A percentile compares a stretch with the other conserved stretches of the same genome.
Conservation (phyloP, 306 rosid species). For the Cajanus cajan region DNA sequence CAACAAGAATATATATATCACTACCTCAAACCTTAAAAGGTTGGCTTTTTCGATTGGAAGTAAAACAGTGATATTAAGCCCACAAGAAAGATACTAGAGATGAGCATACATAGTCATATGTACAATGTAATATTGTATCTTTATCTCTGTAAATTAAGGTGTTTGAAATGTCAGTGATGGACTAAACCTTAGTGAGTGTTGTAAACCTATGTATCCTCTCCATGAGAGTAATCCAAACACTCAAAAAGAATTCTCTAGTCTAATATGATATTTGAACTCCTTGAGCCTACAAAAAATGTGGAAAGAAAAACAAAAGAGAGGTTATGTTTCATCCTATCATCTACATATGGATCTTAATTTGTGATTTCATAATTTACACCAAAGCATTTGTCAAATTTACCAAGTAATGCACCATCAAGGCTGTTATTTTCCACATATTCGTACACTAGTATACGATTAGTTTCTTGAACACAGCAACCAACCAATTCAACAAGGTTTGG, state of each 20-base stretch:
- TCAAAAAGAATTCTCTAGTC: slow-evolving; percentile 90
- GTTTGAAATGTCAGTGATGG: too few species aligned
- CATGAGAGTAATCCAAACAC: too few species aligned
- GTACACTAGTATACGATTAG: slow-evolving; percentile 74
- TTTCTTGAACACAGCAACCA: slow-evolving; percentile 80
- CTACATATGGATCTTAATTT: slow-evolving; percentile 13
- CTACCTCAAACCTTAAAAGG: too few species aligned
- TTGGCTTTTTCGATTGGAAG: too few species aligned
- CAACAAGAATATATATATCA: too few species aligned
- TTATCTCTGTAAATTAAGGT: too few species aligned
- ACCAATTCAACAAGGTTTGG: slow-evolving; percentile 88
- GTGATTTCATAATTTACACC: slow-evolving; percentile 23
- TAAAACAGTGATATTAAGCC: too few species aligned
- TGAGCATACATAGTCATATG: too few species aligned
- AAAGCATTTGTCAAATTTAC: slow-evolving; percentile 45
- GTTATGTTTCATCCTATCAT: slow-evolving; percentile 13
- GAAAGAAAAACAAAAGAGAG: background rate
- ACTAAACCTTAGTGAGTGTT: too few species aligned
- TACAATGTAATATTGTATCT: too few species aligned
- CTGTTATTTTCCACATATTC: slow-evolving; percentile 88
- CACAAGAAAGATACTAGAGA: too few species aligned
- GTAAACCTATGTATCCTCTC: too few species aligned
- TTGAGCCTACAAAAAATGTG: slow-evolving; percentile 47
- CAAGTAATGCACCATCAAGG: slow-evolving; percentile 76
- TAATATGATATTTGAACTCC: slow-evolving; percentile 38